Percentiles rank a stretch among this genome's conserved stretches.
phyloP scores from a whole-genome alignment of 2,329 filamentous ascomycete species.

The Hortaea werneckii region DNA sequence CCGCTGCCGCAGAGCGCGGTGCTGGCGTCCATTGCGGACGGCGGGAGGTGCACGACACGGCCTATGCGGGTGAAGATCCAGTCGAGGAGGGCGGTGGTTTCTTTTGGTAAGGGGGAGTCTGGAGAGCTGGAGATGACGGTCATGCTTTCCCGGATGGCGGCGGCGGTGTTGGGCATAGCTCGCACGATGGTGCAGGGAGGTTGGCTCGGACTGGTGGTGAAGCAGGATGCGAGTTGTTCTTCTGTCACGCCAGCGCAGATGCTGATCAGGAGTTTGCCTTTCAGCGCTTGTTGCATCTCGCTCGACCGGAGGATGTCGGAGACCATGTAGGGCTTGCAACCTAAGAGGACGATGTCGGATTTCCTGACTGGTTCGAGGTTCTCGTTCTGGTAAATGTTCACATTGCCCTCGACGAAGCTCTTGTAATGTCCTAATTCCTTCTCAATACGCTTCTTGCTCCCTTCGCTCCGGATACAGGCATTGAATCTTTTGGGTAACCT shows the following conservation, averaged over 20 bases:
- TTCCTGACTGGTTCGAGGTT: slow-evolving; percentile 58
- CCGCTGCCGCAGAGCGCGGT: slow-evolving; percentile 67
- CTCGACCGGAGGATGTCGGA: slow-evolving; percentile 55
- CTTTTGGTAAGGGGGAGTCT: slow-evolving; percentile 46
- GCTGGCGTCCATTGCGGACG: slow-evolving; percentile 58
- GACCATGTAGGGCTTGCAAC: slow-evolving; percentile 72
- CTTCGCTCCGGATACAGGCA: slow-evolving; percentile 64
- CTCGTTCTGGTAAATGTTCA: slow-evolving; percentile 60
- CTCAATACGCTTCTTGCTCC: slow-evolving; percentile 59
- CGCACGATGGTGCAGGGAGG: slow-evolving; percentile 54
- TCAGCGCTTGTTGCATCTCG: slow-evolving; percentile 62
- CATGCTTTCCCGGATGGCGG: slow-evolving; percentile 70
- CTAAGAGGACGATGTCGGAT: slow-evolving; percentile 64
- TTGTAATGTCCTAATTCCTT: slow-evolving; percentile 54
- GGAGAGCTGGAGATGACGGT: slow-evolving; percentile 56
- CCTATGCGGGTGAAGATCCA: slow-evolving; percentile 73
- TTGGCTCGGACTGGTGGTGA: slow-evolving; percentile 31
- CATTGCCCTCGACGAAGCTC: slow-evolving; percentile 27
- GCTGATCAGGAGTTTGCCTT: slow-evolving; percentile 71
- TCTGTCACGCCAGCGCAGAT: slow-evolving; percentile 70
- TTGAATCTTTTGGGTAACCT: slow-evolving; percentile 66
- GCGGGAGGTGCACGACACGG: slow-evolving; percentile 56
- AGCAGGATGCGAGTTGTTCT: slow-evolving; percentile 43
- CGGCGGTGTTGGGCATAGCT: slow-evolving; percentile 78
- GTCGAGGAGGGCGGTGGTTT: slow-evolving; percentile 49